These are phyloP conservation scores for Plasmodium coatneyi DNA, from an alignment of 169 alveolate species.

Conservation along the genomic window DNA sequence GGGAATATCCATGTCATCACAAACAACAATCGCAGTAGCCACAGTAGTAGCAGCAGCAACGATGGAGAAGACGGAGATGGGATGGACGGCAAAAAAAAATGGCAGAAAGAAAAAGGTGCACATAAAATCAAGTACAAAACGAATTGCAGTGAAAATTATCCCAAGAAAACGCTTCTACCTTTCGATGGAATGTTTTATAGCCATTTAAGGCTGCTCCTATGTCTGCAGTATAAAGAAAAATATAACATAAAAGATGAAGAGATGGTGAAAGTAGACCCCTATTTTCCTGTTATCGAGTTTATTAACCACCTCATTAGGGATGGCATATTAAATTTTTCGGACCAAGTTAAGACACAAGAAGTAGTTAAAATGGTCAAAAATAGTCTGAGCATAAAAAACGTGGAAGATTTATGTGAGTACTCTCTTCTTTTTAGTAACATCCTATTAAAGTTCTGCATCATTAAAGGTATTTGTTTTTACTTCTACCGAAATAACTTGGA, in stretches of 20 bases:
- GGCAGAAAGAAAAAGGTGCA: not conserved
- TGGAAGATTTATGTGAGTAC: slow-evolving; percentile 68
- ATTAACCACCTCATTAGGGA: slow-evolving; percentile 46
- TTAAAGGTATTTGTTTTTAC: slow-evolving; percentile 63
- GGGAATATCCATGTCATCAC: not conserved
- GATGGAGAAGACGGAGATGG: not conserved
- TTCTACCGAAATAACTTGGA: slow-evolving; percentile 51
- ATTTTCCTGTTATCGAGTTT: slow-evolving; percentile 46
- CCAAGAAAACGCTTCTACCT: slow-evolving; percentile 9
- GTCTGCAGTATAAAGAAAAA: slow-evolving; percentile 63
- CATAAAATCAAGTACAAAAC: not conserved
- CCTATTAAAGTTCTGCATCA: slow-evolving; percentile 40
- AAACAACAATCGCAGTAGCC: not conserved
- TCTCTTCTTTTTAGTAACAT: slow-evolving; percentile 48
- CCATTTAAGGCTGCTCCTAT: slow-evolving; percentile 17
- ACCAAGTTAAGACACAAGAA: slow-evolving; percentile 39
- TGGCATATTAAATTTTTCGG: slow-evolving; percentile 47
- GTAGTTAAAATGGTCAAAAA: slow-evolving; percentile 44
- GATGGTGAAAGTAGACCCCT: slow-evolving; percentile 30
- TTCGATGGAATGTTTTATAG: slow-evolving; percentile 67
- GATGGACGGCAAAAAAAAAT: not conserved
- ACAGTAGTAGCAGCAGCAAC: not conserved
- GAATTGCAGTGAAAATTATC: not conserved
- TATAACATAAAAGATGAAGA: slow-evolving; percentile 55
- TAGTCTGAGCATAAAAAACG: slow-evolving; percentile 12